Base-by-base conservation (phyloP, 306 rosid species). In the Quercus aquifolioides region DNA sequence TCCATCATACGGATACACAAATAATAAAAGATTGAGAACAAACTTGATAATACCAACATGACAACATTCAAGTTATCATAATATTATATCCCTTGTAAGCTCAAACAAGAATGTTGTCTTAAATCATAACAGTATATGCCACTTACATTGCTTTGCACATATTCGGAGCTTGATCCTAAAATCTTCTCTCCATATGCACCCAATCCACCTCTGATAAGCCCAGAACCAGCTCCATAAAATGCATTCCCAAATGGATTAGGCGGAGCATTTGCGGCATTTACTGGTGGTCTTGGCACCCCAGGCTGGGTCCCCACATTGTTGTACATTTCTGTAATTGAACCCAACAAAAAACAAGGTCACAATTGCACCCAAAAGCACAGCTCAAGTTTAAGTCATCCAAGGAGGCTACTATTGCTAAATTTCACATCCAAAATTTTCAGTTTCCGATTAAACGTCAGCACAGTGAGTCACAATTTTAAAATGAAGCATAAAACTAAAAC, bases 141-240 rank as follows among this genome's bases (percentile, higher is more conserved):
- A 86, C 89, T 91, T 91, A 93, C 99, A 79, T 95, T 95, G 97
- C 99, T 93, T 87, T 95, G 99, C 76, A 95, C 98, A 84, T 95
- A 95, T 82, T 95, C 99, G 46, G 97, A 93, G 83, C 99, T 87
- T 0, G 99, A 95, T 72, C 99, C 99, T 41, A 95, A 85, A 41
- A 93, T 92, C 64, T 86, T 95, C 78, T 92, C 99, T 20, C 99
- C 99, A 81, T 95, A 95, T 21, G 99, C 98, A 84, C 97, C 98
- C 84, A 91, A 81, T 64, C 99, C 98, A 79, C 98, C 97, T 69
- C 94, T 89, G 78, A 95, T 95, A 60, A 95, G 94, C 57, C 99
- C 99, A 1, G 99, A 90, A 87, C 99, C 92, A 28, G 99, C 89
- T 60, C 93, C 98, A 82, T 92, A 90, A 81, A 95, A 95, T 25